Evolutionary conservation across 257 asterid species (phyloP), one percentile per base, ranked within the genome.

Genomic region (Asclepias syriaca): DNA sequence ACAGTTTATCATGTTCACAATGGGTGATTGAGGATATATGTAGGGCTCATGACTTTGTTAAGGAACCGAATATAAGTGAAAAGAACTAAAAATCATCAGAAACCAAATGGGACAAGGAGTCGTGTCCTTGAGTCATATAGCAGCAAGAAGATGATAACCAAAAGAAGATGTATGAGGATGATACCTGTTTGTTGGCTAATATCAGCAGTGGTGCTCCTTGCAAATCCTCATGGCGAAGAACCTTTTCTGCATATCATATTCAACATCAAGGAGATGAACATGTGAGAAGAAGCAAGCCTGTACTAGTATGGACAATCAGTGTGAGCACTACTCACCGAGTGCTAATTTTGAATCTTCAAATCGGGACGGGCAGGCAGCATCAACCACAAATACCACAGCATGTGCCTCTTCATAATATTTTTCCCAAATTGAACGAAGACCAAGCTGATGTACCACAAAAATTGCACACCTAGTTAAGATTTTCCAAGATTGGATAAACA

Each of bases 351-450:
- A 87, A 73, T 91, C 97, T 82, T 91, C 96, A 79, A 91, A 91
- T 34, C 94, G 89, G 63, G 92, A 89, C 8, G 96, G 96, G 69
- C 84, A 79, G 71, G 93, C 78, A 74, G 97, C 93, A 79, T 91
- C 97, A 8, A 91, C 86, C 57, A 89, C 93, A 55, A 78, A 92
- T 61, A 92, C 70, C 55, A 92, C 88, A 73, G 97, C 97, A 79
- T 89, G 92, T 68, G 97, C 97, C 86, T 91, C 97, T 79, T 91
- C 96, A 74, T 89, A 91, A 77, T 91, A 91, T 80, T 91, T 89
- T 81, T 91, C 97, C 97, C 97, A 89, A 77, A 91, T 89, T 69
- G 97, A 87, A 72, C 95, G 90, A 81, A 91, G 97, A 75, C 97
- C 97, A 84, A 83, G 86, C 97, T 89, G 85, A 67, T 51, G 67